Conservation (phyloP, 805 yeast genomes). For the Isabelozyma heimii region DNA sequence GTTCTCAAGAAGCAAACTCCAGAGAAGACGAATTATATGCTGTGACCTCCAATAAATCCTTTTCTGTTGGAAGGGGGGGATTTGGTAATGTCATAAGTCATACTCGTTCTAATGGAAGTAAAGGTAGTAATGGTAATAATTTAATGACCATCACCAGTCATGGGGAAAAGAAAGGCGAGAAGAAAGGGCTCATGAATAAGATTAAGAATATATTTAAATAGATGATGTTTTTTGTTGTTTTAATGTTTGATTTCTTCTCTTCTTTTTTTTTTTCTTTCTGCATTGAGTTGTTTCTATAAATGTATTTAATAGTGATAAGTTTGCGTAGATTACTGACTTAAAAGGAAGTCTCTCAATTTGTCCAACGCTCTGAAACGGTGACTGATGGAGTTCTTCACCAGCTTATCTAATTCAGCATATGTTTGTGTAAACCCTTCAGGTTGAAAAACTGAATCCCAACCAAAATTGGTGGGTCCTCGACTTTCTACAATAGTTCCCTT, state of each 20-base stretch:
- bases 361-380: conserved; percentile 85
- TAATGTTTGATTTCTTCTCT: not conserved
- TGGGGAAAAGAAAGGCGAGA: conserved; percentile 23
- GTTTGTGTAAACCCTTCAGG: conserved; percentile 69
- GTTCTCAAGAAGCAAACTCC: not conserved
- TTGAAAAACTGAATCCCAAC: conserved; percentile 91
- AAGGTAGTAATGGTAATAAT: conserved; percentile 13
- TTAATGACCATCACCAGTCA: conserved; percentile 35
- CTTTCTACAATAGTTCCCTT: conserved; percentile 74
- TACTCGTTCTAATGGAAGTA: conserved; percentile 23
- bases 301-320: not conserved
- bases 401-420: conserved; percentile 86
- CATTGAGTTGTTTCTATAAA: not conserved
- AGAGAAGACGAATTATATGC: conserved; percentile 37
- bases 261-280: not conserved
- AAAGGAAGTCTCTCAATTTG: conserved; percentile 59
- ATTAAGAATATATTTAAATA: conserved; percentile 40
- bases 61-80: conserved; percentile 63
- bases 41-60: conserved; percentile 43
- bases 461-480: conserved; percentile 80
- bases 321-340: conserved; percentile 7
- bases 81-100: conserved; percentile 54
- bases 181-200: conserved; percentile 42
- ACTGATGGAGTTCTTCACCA: conserved; percentile 73
- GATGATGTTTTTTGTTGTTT: not conserved